Evolutionary conservation across 108 stramenopile genomes (phyloP), one percentile per base, ranked within the genome.

Genomic region (Cyclotella baltica): DNA sequence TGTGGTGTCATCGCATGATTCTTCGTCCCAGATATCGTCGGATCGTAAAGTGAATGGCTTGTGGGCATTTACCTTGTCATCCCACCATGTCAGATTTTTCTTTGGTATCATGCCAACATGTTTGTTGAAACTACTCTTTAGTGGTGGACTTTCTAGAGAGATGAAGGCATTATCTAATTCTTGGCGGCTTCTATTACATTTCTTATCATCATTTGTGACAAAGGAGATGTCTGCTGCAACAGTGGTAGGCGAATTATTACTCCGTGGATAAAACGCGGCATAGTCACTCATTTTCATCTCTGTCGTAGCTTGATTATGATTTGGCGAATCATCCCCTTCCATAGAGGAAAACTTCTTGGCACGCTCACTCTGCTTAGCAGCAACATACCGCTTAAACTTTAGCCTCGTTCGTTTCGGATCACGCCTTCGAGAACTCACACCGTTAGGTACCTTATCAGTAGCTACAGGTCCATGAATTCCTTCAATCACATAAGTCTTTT

Each of bases 31-130:
- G 50, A 9, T 28, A 30, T 74, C 73, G 48, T 63, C 73, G 2
- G 80, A 55, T 43, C 65, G 62, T 18, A 81, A 27, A 23, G 61
- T 18, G 62, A 75, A 62, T 19, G 68, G 62, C 46, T 81, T 81
- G 69, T 75, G 52, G 13, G 4, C 20, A 48, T 81, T 81, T 8
- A 10, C 35, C 25, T 58, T 43, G 62, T 75, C 80, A 64, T 81
- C 80, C 80, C 80, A 81, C 80, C 80, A 81, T 18, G 73, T 81
- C 56, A 78, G 70, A 22, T 46, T 70, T 20, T 81, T 81, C 63
- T 57, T 75, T 64, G 58, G 59, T 33, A n/a, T 64, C n/a, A 38
- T 53, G 30, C 62, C 25, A 34, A 56, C 9, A 50, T 50, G 15
- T 16, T 30, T 57, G 34, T 67, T 34, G 36, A 81, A 73, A 19